phyloP scores from a whole-genome alignment of 2,329 filamentous ascomycete species.

The Sarocladium brachiariae region DNA sequence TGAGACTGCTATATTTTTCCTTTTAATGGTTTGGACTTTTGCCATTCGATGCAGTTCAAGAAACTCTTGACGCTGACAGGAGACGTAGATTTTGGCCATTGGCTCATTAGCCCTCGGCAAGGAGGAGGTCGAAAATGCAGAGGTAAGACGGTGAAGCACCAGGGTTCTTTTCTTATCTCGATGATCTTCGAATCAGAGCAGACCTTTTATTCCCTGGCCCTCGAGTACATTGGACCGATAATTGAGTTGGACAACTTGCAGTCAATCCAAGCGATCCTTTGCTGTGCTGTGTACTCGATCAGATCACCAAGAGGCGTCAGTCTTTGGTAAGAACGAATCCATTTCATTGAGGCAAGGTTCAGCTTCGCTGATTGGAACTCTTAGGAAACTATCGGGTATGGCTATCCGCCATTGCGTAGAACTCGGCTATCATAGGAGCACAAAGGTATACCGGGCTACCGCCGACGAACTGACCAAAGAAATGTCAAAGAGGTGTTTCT shows the following conservation, averaged over 20 bases:
- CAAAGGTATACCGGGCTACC: slow-evolving; percentile 11
- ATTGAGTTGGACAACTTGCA: slow-evolving; percentile 21
- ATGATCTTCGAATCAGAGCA: slow-evolving; percentile 4
- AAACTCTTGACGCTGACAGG: slow-evolving; percentile 16
- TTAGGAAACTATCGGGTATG: slow-evolving; percentile 24
- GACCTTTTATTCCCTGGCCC: slow-evolving; percentile 16
- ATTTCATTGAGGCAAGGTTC: not conserved
- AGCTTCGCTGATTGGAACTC: not conserved
- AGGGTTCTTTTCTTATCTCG: slow-evolving; percentile 7
- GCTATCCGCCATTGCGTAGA: slow-evolving; percentile 28
- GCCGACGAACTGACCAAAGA: slow-evolving; percentile 18
- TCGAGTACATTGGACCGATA: slow-evolving; percentile 16
- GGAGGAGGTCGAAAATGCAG: slow-evolving; percentile 9
- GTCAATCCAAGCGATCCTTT: slow-evolving; percentile 26
- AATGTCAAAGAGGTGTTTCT: slow-evolving; percentile 25
- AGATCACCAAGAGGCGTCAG: slow-evolving; percentile 6
- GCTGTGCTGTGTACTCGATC: slow-evolving; percentile 24
- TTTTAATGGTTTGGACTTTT: slow-evolving; percentile 1
- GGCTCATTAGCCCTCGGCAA: slow-evolving; percentile 1
- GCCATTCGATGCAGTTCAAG: too few relatives aligned
- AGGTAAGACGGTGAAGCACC: slow-evolving; percentile 8
- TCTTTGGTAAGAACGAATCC: not conserved
- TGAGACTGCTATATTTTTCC: slow-evolving; percentile 4
- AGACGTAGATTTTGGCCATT: slow-evolving; percentile 18
- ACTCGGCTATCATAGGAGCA: slow-evolving; percentile 26